phyloP scores from a whole-genome alignment of 2,329 filamentous ascomycete species.

The Fusarium pseudonygamai region DNA sequence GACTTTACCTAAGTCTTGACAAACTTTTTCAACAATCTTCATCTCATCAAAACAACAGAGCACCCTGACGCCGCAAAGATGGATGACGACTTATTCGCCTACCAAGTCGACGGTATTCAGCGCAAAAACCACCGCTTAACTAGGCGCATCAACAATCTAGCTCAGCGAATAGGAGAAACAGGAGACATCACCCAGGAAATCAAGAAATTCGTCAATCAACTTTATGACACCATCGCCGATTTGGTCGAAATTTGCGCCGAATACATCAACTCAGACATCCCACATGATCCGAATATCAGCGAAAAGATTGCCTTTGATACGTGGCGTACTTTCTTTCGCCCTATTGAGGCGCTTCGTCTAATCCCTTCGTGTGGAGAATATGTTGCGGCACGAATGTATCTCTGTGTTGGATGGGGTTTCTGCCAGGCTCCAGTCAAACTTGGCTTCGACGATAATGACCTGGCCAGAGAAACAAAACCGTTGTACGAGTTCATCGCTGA shows the following conservation, averaged over 20 bases:
- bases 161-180: not conserved
- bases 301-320: not conserved
- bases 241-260: not conserved
- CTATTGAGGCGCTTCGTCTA: not conserved
- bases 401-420: not conserved
- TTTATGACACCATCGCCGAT: not conserved
- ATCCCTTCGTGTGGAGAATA: not conserved
- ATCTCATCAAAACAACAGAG: not conserved
- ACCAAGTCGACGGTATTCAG: not conserved
- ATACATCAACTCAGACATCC: not conserved
- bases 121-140: not conserved
- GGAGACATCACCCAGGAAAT: not conserved
- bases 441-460: accelerated
- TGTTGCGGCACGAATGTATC: not conserved
- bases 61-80: not conserved
- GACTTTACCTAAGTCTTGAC: no score
- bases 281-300: no score
- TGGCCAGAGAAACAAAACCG: accelerated
- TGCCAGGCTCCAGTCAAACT: not conserved
- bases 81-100: not conserved
- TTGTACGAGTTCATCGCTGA: not conserved
- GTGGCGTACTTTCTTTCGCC: not conserved
- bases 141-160: not conserved
- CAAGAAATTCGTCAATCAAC: not conserved
- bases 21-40: no score